These are phyloP conservation scores for Stemphylium vesicarium DNA, from an alignment of 2,329 filamentous ascomycete genomes.

Conservation along the genomic window DNA sequence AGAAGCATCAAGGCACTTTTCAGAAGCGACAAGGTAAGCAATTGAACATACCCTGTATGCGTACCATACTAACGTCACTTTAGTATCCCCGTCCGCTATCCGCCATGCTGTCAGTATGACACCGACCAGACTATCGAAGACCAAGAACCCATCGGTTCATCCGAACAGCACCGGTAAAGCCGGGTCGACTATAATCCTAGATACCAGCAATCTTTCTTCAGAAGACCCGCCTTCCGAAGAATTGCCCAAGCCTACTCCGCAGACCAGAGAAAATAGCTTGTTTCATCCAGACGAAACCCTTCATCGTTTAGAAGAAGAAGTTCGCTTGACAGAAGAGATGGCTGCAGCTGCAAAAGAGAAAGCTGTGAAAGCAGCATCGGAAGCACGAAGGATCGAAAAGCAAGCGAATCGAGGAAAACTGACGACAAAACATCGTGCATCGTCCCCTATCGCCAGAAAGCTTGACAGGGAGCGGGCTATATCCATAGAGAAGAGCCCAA, in stretches of 20 bases:
- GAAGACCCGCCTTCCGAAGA: too few species aligned
- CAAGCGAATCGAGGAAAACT: neutral
- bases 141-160: neutral
- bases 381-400: neutral
- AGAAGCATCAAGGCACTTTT: too few species aligned
- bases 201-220: too few species aligned
- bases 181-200: too few species aligned
- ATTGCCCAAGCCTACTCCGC: neutral
- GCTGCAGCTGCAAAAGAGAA: neutral
- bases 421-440: neutral
- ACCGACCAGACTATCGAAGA: conserved; percentile 8
- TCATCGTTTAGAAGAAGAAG: neutral
- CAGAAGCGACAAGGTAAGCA: conserved; percentile 3
- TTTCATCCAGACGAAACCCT: neutral
- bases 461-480: neutral
- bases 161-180: too few species aligned
- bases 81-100: conserved; percentile 1
- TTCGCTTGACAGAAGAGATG: neutral
- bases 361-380: neutral
- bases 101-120: conserved; percentile 18
- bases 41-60: neutral
- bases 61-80: neutral
- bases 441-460: conserved; percentile 4
- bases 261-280: neutral
- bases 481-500: conserved; percentile 5